Evolutionary conservation across 75 land plant species (phyloP), one percentile per base, ranked within the genome.

Genomic region (Pseudotsuga menziesii): DNA sequence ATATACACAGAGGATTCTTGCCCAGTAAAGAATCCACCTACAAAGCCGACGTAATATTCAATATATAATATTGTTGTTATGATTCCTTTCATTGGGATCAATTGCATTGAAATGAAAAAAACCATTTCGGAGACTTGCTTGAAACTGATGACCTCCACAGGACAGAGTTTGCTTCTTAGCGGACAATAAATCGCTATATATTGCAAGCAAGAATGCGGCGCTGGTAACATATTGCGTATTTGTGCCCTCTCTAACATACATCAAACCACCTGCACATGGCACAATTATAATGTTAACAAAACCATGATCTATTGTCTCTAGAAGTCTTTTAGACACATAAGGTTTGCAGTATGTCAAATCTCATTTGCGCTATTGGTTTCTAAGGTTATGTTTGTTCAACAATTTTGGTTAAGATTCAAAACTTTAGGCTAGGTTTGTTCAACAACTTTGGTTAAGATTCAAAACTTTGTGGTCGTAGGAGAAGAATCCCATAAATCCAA

Each of bases 261-360:
- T 62, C 82, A 95, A 57, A 9, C 98, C 98, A 5, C 98, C 98
- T 41, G 72, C 20, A 67, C 14, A 89, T 81, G 14, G 88, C 82
- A 81, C 93, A 56, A 90, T 92, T 73, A 92, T 91, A 0, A 91
- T 85, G 86, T 94, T 91, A 26, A 93, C 94, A 17, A 95, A 95
- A 58, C 83, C 85, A 61, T 93, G 82, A 25, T 88, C n/a, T n/a
- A n/a, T n/a, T n/a, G n/a, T n/a, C n/a, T n/a, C n/a, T n/a, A n/a
- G n/a, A n/a, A n/a, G n/a, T n/a, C n/a, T n/a, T n/a, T n/a, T n/a
- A n/a, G n/a, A n/a, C n/a, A n/a, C n/a, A n/a, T n/a, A n/a, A n/a
- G n/a, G n/a, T n/a, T n/a, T n/a, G n/a, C n/a, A n/a, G n/a, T n/a
- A n/a, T n/a, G n/a, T n/a, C n/a, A n/a, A n/a, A n/a, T n/a, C n/a